phyloP scores from a whole-genome alignment of 345 rosid genomes.

The Kernera saxatilis region DNA sequence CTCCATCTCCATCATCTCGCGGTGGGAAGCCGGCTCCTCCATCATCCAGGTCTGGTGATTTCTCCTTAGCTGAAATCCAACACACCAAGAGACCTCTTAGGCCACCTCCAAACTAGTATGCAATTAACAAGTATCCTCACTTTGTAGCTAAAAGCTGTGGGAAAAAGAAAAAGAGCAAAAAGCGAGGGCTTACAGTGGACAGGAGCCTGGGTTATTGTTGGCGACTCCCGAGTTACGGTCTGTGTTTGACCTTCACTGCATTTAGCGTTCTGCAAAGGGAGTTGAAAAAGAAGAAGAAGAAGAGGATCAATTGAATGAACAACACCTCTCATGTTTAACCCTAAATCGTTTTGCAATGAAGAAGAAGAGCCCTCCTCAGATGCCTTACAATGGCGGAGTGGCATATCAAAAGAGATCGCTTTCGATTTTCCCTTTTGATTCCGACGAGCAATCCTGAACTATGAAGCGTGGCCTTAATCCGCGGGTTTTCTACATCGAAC shows the following conservation, averaged over 20 bases:
- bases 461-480: no score
- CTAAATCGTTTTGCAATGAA: background rate
- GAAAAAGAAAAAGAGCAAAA: background rate
- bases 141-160: background rate
- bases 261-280: constrained; percentile 50
- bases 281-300: background rate
- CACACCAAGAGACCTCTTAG: background rate
- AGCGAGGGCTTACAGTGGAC: constrained; percentile 46
- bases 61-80: constrained; percentile 53
- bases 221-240: constrained; percentile 68
- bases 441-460: constrained; percentile 4
- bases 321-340: background rate
- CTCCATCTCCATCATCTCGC: constrained; percentile 75
- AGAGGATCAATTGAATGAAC: background rate
- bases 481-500: background rate
- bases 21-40: constrained; percentile 80
- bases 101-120: background rate
- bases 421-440: constrained; percentile 4
- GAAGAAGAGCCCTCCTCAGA: no score
- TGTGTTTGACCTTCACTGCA: constrained; percentile 83
- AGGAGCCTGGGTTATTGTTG: constrained; percentile 86
- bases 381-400: constrained; percentile 38
- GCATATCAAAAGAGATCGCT: constrained; percentile 30
- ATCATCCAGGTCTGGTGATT: constrained; percentile 71
- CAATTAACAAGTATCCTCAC: background rate